Conservation (phyloP, 768 basidiomycete genomes). For the Hygrophoropsis aurantiaca region DNA sequence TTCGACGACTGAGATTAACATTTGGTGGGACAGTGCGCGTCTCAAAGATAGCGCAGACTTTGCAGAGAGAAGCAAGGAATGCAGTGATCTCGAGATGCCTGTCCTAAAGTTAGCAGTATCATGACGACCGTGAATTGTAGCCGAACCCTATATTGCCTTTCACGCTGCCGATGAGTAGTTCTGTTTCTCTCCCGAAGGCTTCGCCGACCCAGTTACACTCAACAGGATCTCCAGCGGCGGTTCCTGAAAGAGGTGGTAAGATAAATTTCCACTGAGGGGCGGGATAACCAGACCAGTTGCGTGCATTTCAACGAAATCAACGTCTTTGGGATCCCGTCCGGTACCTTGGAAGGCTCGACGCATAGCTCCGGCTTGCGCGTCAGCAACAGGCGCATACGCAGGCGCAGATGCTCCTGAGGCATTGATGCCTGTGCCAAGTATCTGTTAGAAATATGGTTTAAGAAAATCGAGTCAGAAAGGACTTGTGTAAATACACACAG, state of each 20-base stretch:
- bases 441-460: conserved; percentile 20
- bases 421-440: conserved; percentile 41
- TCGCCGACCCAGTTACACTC: conserved; percentile 50
- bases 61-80: conserved; percentile 44
- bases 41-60: conserved; percentile 41
- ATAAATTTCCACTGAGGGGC: neutral
- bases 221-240: conserved; percentile 47
- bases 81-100: conserved; percentile 45
- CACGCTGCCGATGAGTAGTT: conserved; percentile 41
- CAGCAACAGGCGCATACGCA: conserved; percentile 37
- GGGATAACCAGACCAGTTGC: conserved; percentile 37
- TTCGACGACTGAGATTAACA: conserved; percentile 33
- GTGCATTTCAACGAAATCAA: conserved; percentile 51
- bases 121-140: conserved; percentile 21
- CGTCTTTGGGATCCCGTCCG: conserved; percentile 35
- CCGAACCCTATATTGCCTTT: conserved; percentile 48
- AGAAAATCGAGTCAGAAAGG: too few relatives aligned
- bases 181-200: conserved; percentile 31
- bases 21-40: conserved; percentile 38
- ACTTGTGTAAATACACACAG: conserved; percentile 25
- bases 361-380: conserved; percentile 39
- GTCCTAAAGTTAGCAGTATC: neutral
- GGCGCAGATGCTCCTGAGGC: conserved; percentile 37
- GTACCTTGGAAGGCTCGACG: conserved; percentile 33
- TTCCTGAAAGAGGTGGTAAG: conserved; percentile 28